Evolutionary conservation across 768 basidiomycete genomes (phyloP).

Genomic region (Tylopilus balloui): DNA sequence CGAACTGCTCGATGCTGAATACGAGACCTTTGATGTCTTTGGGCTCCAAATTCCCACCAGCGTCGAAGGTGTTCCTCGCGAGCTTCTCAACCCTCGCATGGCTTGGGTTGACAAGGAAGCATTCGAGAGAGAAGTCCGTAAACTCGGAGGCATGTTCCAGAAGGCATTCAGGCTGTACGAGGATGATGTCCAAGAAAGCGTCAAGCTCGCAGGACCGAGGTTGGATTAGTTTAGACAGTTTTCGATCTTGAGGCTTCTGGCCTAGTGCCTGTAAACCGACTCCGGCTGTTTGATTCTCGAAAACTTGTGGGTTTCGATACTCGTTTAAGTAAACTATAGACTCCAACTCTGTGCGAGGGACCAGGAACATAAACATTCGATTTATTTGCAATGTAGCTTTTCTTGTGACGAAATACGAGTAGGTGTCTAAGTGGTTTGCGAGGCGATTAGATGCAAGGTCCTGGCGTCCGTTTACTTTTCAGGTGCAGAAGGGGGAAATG

Average conservation of each 20-base stretch:
- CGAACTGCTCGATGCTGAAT: slow-evolving; percentile 81
- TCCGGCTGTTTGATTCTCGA: background rate
- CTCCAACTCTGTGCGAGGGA: background rate
- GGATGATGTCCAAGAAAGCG: slow-evolving; percentile 75
- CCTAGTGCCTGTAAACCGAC: slow-evolving; percentile 1
- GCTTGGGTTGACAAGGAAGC: slow-evolving; percentile 90
- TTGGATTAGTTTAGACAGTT: slow-evolving; percentile 19
- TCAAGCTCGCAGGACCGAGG: slow-evolving; percentile 75
- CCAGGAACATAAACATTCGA: background rate
- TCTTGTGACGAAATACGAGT: no score
- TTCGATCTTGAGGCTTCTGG: background rate
- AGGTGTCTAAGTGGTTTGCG: background rate
- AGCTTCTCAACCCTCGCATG: slow-evolving; percentile 81
- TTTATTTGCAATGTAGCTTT: no score
- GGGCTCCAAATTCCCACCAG: slow-evolving; percentile 77
- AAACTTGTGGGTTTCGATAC: background rate
- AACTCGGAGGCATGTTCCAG: slow-evolving; percentile 89
- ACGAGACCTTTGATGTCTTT: slow-evolving; percentile 80
- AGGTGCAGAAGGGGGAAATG: no score
- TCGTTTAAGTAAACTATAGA: slow-evolving; percentile 1
- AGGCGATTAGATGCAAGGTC: background rate
- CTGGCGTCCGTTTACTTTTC: no score
- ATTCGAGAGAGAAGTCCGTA: slow-evolving; percentile 82
- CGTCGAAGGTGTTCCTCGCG: slow-evolving; percentile 83
- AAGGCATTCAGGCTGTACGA: slow-evolving; percentile 93